Conservation (phyloP, 2,329 filamentous ascomycete genomes). For the Talaromyces sp. region DNA sequence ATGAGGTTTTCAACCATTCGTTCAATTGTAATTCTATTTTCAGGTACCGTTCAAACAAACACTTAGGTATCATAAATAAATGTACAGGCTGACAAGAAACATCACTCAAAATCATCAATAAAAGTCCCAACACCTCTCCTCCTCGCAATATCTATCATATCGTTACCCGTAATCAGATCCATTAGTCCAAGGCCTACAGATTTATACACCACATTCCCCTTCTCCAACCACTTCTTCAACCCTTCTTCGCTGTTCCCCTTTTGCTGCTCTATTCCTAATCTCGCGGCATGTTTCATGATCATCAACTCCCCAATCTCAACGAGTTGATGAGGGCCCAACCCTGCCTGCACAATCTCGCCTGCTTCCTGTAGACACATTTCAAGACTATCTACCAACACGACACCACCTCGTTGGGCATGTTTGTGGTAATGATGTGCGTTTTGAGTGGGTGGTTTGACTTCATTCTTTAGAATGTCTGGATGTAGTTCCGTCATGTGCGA, state of each 20-base stretch:
- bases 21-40: background rate
- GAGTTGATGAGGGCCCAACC: constrained; percentile 68
- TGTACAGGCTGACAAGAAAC: background rate
- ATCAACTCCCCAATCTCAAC: constrained; percentile 83
- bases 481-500: constrained; percentile 80
- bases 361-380: constrained; percentile 78
- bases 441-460: constrained; percentile 45
- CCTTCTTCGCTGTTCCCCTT: constrained; percentile 37
- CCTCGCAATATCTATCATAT: constrained; percentile 56
- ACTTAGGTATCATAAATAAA: background rate
- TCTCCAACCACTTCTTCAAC: constrained; percentile 58
- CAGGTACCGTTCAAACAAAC: background rate
- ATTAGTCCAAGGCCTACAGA: constrained; percentile 66
- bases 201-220: constrained; percentile 67
- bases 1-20: background rate
- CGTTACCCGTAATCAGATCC: constrained; percentile 62
- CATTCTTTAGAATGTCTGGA: constrained; percentile 67
- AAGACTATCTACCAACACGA: constrained; percentile 65
- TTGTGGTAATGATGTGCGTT: constrained; percentile 49
- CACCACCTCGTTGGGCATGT: constrained; percentile 56
- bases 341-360: constrained; percentile 79
- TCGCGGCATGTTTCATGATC: constrained; percentile 58
- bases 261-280: constrained; percentile 29
- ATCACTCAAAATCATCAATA: constrained; percentile 42
- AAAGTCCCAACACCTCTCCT: constrained; percentile 53